Base-by-base conservation (phyloP, 2,329 filamentous ascomycete genomes). In the Neonectria coccinea region DNA sequence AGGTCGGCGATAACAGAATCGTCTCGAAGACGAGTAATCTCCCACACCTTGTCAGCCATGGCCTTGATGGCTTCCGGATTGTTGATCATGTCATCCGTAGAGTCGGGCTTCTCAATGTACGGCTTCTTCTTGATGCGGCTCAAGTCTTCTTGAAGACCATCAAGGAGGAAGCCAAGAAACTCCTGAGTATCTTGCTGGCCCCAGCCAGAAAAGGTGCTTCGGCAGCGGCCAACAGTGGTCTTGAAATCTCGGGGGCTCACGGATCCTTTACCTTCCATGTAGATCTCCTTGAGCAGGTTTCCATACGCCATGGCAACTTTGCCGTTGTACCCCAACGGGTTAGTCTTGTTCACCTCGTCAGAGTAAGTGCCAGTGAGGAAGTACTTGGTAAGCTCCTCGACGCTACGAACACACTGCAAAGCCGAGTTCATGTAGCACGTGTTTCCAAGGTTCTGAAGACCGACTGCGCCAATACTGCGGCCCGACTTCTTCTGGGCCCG, bases 351-450 rank as follows among this genome's bases (percentile, higher is more conserved):
- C 70, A 98, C 86, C 74, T 99, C 95, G 56, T 85, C 82, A 72
- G 91, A 88, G 79, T 92, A 94, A 66, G 90, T 86, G 64, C 89
- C 86, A 55, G 87, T 85, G 54, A 97, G 79, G 79, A 99, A 98
- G 79, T 97, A 99, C 74, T 94, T 90, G 5, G 93, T 95, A 68
- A 99, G 82, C 79, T 99, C 96, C 75, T 97, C 93, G 0, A 97
- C 94, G 72, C 93, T 97, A 55, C 95, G 90, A 56, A 99, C 88
- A 77, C 96, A 99, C 77, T 99, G 96, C 59, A 98, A 84, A 10
- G 96, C 96, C 22, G 95, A 97, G 79, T 98, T 98, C 94, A 98
- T 97, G 81, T 99, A 99, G 80, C 96, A 99, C 0, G 96, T 98
- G 75, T 99, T 99, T 53, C 96, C 96, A 14, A 99, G 82, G 75